These are phyloP conservation scores for Hordeum marinum DNA, from an alignment of 176 grass and related monocot species.

Conservation along the genomic window DNA sequence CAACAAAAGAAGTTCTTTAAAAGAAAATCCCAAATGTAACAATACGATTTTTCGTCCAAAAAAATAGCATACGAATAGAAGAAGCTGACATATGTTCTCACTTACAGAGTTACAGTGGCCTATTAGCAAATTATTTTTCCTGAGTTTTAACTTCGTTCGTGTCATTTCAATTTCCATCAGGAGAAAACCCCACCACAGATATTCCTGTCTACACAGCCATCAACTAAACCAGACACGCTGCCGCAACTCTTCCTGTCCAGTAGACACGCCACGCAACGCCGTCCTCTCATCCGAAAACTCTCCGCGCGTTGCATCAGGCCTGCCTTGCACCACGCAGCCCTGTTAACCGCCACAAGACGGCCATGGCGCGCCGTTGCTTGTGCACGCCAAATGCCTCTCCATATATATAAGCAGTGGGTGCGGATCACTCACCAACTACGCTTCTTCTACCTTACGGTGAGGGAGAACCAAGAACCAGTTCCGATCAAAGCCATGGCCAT, in stretches of 20 bases:
- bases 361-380: not conserved
- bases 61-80: no score
- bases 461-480: not conserved
- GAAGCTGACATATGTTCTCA: no score
- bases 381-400: not conserved
- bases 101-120: not conserved
- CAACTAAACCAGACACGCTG: conserved; percentile 17
- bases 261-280: not conserved
- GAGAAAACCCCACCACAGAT: not conserved
- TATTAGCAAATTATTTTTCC: not conserved
- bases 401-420: conserved; percentile 15
- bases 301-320: conserved; percentile 43
- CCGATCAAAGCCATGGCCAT: conserved; percentile 38
- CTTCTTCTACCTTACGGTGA: not conserved
- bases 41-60: no score
- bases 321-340: conserved; percentile 60
- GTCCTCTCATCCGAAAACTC: conserved; percentile 21
- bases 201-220: not conserved
- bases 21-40: not conserved
- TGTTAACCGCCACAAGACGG: conserved; percentile 34
- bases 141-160: not conserved
- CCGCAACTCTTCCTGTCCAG: conserved; percentile 35
- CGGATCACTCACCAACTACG: not conserved
- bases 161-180: not conserved
- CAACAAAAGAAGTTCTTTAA: not conserved